Conservation (phyloP, 495 filamentous ascomycete species). For the Emericellopsis terricola region DNA sequence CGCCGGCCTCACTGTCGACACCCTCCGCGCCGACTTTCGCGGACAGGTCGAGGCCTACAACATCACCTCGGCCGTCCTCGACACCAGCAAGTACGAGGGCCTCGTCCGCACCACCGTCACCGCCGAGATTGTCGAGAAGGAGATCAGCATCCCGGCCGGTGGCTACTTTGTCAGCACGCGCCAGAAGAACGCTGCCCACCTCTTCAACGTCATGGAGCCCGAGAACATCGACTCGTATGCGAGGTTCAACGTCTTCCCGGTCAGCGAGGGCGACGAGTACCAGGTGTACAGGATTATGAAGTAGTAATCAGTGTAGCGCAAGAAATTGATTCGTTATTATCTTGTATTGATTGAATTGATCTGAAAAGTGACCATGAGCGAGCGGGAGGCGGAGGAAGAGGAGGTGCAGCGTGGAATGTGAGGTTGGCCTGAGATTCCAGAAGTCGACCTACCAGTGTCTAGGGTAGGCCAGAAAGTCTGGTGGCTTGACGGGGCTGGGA, state of each 20-base stretch:
- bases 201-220: slow-evolving; percentile 13
- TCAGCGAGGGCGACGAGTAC: slow-evolving; percentile 12
- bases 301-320: too few relatives aligned
- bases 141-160: slow-evolving; percentile 10
- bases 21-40: slow-evolving; percentile 8
- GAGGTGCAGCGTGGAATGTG: too few relatives aligned
- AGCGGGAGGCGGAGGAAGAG: too few relatives aligned
- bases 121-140: slow-evolving; percentile 5
- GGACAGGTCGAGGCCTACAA: slow-evolving; percentile 11
- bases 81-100: slow-evolving; percentile 13
- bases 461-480: too few relatives aligned
- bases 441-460: too few relatives aligned
- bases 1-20: slow-evolving; percentile 12
- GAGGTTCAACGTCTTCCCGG: slow-evolving; percentile 12
- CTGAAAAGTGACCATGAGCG: too few relatives aligned
- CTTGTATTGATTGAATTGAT: too few relatives aligned
- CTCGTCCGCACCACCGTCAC: slow-evolving; percentile 12
- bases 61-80: slow-evolving; percentile 8
- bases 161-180: slow-evolving; percentile 8
- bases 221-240: slow-evolving; percentile 18
- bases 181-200: slow-evolving; percentile 12
- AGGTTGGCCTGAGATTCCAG: too few relatives aligned
- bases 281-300: slow-evolving; percentile 12
- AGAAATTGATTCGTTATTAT: too few relatives aligned
- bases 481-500: too few relatives aligned